A percentile compares a stretch with the other conserved stretches of the same genome.
Evolutionary conservation across 1,284 basidiomycete genomes (phyloP).

Genomic region (Trichosporon ovoides): DNA sequence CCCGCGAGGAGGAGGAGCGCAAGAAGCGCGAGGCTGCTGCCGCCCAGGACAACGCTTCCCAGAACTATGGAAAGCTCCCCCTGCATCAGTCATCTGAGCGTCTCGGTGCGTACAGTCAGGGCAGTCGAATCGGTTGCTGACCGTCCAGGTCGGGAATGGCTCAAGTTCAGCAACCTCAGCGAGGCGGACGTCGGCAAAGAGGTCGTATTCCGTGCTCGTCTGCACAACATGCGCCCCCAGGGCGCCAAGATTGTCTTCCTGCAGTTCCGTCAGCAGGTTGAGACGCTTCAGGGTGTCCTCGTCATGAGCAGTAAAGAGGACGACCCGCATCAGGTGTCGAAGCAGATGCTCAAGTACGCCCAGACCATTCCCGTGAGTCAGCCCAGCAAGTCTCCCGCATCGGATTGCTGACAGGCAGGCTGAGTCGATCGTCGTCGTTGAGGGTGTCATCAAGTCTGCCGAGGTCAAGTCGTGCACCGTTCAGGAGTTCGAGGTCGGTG

Average conservation of each 20-base stretch:
- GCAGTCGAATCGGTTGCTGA: slow-evolving; percentile 1
- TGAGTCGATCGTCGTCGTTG: slow-evolving; percentile 89
- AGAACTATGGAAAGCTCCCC: slow-evolving; percentile 85
- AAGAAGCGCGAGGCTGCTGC: slow-evolving; percentile 66
- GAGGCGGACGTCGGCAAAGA: slow-evolving; percentile 67
- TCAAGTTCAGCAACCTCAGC: slow-evolving; percentile 64
- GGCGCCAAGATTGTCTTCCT: slow-evolving; percentile 93
- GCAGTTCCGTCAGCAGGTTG: slow-evolving; percentile 79
- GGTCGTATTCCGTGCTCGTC: slow-evolving; percentile 79
- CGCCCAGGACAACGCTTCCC: slow-evolving; percentile 74
- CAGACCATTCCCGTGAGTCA: slow-evolving; percentile 57
- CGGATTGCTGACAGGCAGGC: slow-evolving; percentile 43
- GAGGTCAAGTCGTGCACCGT: slow-evolving; percentile 87
- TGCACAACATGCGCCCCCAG: slow-evolving; percentile 87
- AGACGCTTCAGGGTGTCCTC: slow-evolving; percentile 85
- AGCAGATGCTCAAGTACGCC: slow-evolving; percentile 97
- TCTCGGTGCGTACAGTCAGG: slow-evolving; percentile 40
- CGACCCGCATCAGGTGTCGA: slow-evolving; percentile 76
- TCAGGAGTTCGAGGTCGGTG: slow-evolving; percentile 80
- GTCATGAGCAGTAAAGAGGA: slow-evolving; percentile 52
- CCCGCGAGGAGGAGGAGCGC: slow-evolving; percentile 70
- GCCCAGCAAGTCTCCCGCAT: slow-evolving; percentile 2
- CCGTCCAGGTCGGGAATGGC: slow-evolving; percentile 51
- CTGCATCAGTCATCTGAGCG: slow-evolving; percentile 82
- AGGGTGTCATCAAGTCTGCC: slow-evolving; percentile 75